Percentiles rank a stretch among this genome's conserved stretches.
These are phyloP conservation scores for Thraustochytrium sp. DNA, from an alignment of 352 stramenopile species.

Conservation along the genomic window DNA sequence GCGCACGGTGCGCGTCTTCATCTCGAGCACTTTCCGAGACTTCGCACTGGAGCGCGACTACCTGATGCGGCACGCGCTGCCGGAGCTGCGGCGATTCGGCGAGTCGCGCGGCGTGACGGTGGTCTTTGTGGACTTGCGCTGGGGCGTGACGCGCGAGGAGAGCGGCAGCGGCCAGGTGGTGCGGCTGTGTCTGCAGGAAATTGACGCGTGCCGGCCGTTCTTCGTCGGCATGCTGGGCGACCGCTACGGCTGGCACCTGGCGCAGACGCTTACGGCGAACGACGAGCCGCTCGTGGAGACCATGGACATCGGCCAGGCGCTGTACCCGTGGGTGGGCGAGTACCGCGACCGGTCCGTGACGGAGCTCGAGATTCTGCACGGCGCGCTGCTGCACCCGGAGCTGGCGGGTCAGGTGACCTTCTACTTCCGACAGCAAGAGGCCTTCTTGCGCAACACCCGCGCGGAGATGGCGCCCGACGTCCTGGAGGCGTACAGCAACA, in stretches of 20 bases:
- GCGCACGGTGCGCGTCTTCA: slow-evolving; percentile 45
- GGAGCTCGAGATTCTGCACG: slow-evolving; percentile 37
- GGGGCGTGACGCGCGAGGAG: slow-evolving; percentile 48
- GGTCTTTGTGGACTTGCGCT: slow-evolving; percentile 47
- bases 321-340: slow-evolving; percentile 12
- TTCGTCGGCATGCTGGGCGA: slow-evolving; percentile 32
- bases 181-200: slow-evolving; percentile 27
- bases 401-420: neutral
- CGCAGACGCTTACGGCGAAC: neutral
- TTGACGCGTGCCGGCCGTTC: slow-evolving; percentile 27
- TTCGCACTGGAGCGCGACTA: slow-evolving; percentile 43
- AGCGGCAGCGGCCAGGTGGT: slow-evolving; percentile 26
- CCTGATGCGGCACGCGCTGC: slow-evolving; percentile 41
- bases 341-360: slow-evolving; percentile 32
- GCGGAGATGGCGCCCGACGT: neutral
- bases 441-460: neutral
- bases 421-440: slow-evolving; percentile 36
- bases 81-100: slow-evolving; percentile 38
- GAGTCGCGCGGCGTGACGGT: slow-evolving; percentile 41
- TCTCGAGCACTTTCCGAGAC: slow-evolving; percentile 46
- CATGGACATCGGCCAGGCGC: slow-evolving; percentile 16
- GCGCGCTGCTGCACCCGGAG: neutral
- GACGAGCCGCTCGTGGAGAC: slow-evolving; percentile 14
- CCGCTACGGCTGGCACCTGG: slow-evolving; percentile 35
- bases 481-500: neutral